These are phyloP conservation scores for Klebsormidium nitens DNA, from an alignment of 139 green algal species.

Conservation along the genomic window DNA sequence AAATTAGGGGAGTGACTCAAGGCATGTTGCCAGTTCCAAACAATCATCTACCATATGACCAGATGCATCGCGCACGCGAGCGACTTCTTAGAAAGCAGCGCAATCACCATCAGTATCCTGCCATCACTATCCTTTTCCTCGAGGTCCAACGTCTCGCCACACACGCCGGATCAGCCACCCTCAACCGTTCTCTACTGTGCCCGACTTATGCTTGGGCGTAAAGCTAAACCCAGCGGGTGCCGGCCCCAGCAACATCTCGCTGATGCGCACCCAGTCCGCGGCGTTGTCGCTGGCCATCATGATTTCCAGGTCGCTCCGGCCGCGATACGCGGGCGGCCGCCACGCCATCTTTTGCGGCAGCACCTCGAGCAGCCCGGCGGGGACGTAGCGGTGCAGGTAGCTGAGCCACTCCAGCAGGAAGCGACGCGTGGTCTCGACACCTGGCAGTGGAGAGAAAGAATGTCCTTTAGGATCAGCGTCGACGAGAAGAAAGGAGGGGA, in stretches of 20 bases:
- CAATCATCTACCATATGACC: too few species aligned
- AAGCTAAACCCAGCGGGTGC: slow-evolving; percentile 35
- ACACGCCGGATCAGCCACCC: slow-evolving; percentile 36
- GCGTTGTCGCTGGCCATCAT: slow-evolving; percentile 66
- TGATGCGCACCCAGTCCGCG: slow-evolving; percentile 53
- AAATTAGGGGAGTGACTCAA: too few species aligned
- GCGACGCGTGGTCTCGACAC: slow-evolving; percentile 85
- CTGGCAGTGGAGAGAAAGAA: slow-evolving; percentile 19
- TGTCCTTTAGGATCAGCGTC: background rate
- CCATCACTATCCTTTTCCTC: too few species aligned
- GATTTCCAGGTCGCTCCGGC: slow-evolving; percentile 77
- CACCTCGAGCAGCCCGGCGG: slow-evolving; percentile 84
- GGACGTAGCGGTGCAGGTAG: slow-evolving; percentile 92
- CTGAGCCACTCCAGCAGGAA: slow-evolving; percentile 96
- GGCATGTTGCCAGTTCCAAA: too few species aligned
- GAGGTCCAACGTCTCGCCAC: too few species aligned
- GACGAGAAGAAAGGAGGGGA: background rate
- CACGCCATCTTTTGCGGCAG: slow-evolving; percentile 64
- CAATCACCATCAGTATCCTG: too few species aligned
- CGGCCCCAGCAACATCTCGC: slow-evolving; percentile 86
- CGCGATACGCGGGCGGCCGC: slow-evolving; percentile 59
- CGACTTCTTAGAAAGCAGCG: too few species aligned
- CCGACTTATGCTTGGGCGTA: slow-evolving; percentile 42
- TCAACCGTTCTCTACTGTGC: slow-evolving; percentile 26
- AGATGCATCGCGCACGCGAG: too few species aligned